Conservation (phyloP, 2,329 filamentous ascomycete genomes). For the Ophiostoma ulmi region DNA sequence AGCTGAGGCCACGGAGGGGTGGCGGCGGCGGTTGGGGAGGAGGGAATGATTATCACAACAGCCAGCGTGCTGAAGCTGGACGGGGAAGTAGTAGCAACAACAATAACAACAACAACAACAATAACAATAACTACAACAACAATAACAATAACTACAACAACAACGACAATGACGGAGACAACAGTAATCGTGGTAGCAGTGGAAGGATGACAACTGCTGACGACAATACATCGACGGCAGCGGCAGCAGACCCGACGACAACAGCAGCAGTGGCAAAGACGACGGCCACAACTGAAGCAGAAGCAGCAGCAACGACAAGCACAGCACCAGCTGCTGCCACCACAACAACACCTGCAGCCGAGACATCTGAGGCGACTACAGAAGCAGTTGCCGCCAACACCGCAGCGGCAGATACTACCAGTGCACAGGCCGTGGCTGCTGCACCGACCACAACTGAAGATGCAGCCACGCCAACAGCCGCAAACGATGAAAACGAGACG, state of each 20-base stretch:
- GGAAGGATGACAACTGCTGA: not conserved
- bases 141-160: constrained; percentile 1
- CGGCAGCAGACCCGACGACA: constrained; percentile 10
- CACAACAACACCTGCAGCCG: not conserved
- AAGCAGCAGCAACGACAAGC: constrained; percentile 6
- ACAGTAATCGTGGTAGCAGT: not conserved
- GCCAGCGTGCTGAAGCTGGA: not conserved
- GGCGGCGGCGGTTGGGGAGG: not conserved
- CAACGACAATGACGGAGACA: not conserved
- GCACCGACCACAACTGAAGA: constrained; percentile 1
- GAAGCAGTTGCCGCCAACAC: not conserved
- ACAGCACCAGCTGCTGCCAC: not conserved
- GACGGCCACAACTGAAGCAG: not conserved
- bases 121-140: not conserved
- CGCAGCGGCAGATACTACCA: not conserved
- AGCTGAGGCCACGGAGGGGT: not conserved
- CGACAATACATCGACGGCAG: not conserved
- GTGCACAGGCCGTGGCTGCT: not conserved
- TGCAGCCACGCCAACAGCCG: not conserved
- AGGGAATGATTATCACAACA: not conserved
- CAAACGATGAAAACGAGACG: not conserved
- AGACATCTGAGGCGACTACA: constrained; percentile 1
- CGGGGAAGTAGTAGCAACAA: not conserved
- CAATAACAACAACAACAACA: constrained; percentile 1
- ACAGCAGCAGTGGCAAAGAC: constrained; percentile 6